Percentiles rank a stretch among this genome's conserved stretches.
Evolutionary conservation across 2,329 filamentous ascomycete genomes (phyloP).

Genomic region (Emmonsiellopsis sp.): DNA sequence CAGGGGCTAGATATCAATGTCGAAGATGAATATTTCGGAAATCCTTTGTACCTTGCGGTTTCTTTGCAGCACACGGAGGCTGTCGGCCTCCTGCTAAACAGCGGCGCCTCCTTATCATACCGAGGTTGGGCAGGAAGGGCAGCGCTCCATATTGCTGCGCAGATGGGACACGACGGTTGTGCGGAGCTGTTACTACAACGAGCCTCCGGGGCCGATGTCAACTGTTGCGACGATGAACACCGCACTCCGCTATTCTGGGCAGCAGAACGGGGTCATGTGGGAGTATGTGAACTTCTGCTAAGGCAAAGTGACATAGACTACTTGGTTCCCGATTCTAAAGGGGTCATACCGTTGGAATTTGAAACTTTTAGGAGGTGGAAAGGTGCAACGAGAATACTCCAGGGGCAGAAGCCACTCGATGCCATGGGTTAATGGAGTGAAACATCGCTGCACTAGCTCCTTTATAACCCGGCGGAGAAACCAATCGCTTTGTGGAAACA

Average conservation of each 20-base stretch:
- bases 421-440: no score
- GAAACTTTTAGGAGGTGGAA: neutral
- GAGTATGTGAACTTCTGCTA: neutral
- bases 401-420: no score
- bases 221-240: neutral
- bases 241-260: neutral
- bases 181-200: neutral
- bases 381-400: neutral
- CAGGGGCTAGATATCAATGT: neutral
- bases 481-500: no score
- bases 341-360: neutral
- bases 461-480: no score
- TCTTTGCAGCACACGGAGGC: neutral
- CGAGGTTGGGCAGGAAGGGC: neutral
- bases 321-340: neutral
- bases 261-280: neutral
- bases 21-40: slow-evolving; percentile 1
- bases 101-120: neutral
- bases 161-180: neutral
- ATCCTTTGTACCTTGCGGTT: slow-evolving; percentile 1
- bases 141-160: neutral
- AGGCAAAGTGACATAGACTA: neutral
- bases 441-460: no score
- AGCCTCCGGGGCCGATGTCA: neutral
- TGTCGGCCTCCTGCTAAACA: neutral